A percentile compares a stretch with the other conserved stretches of the same genome.
phyloP scores from a whole-genome alignment of 2,329 filamentous ascomycete species.

The Salinomyces thailandicus region DNA sequence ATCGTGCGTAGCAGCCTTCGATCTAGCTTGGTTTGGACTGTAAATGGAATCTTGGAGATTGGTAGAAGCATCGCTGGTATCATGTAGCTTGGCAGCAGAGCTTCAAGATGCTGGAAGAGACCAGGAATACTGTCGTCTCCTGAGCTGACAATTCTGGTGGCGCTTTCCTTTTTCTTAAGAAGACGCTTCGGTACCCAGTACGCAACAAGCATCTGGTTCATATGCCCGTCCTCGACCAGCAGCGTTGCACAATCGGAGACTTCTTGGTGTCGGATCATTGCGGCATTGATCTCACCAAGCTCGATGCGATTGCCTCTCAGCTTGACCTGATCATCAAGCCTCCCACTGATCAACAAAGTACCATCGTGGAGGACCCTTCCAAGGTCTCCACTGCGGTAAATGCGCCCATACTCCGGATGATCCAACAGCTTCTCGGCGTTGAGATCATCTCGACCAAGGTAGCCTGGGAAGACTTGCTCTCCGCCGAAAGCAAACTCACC shows the following conservation, averaged over 20 bases:
- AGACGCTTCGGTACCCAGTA: conserved; percentile 53
- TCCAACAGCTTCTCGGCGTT: conserved; percentile 58
- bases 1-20: conserved; percentile 40
- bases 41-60: conserved; percentile 58
- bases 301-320: conserved; percentile 72
- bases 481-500: conserved; percentile 85
- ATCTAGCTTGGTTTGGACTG: conserved; percentile 65
- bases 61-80: conserved; percentile 64
- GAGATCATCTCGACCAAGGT: conserved; percentile 54
- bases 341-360: conserved; percentile 60
- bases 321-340: conserved; percentile 72
- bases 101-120: conserved; percentile 47
- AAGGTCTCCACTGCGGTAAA: conserved; percentile 77
- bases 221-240: conserved; percentile 37
- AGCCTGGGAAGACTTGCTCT: conserved; percentile 65
- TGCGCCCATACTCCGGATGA: conserved; percentile 56
- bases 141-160: neutral
- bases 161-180: neutral
- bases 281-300: conserved; percentile 60
- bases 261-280: conserved; percentile 42
- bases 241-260: conserved; percentile 57
- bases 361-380: conserved; percentile 70
- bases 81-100: conserved; percentile 63
- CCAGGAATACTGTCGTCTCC: conserved; percentile 5
- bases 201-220: conserved; percentile 48